These are phyloP conservation scores for Prunus armeniaca DNA, from an alignment of 306 rosid species.

Conservation along the genomic window DNA sequence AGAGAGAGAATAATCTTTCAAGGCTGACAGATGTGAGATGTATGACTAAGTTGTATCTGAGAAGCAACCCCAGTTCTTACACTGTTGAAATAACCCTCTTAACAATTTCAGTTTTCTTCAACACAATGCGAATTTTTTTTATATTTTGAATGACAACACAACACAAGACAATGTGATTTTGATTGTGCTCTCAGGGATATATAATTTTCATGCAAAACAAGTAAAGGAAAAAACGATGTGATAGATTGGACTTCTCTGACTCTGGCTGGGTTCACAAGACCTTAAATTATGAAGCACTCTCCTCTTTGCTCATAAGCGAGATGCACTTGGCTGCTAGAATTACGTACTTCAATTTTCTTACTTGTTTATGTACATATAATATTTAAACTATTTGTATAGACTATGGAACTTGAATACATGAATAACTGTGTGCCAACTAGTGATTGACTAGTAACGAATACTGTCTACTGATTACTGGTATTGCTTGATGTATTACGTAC, in stretches of 20 bases:
- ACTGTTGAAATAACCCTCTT: not conserved
- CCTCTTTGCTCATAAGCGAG: not conserved
- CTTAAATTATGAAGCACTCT: not conserved
- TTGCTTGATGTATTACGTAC: too few species aligned
- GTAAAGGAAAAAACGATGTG: not conserved
- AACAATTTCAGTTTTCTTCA: not conserved
- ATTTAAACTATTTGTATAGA: not conserved
- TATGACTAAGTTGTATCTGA: not conserved
- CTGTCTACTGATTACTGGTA: too few species aligned
- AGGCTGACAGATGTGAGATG: slow-evolving; percentile 7
- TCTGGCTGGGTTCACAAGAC: not conserved
- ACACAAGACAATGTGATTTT: not conserved
- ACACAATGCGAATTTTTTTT: not conserved
- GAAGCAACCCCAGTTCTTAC: slow-evolving; percentile 11
- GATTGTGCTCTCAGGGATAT: slow-evolving; percentile 3
- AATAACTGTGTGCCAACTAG: too few species aligned
- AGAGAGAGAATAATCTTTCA: slow-evolving; percentile 7
- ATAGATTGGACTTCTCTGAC: slow-evolving; percentile 2
- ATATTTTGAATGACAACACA: too few species aligned
- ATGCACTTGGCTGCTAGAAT: not conserved
- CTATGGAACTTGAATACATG: too few species aligned
- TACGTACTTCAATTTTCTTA: not conserved
- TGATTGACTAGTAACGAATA: too few species aligned
- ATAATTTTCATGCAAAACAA: not conserved
- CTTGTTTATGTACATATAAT: not conserved